phyloP scores from a whole-genome alignment of 2,329 filamentous ascomycete genomes.

The Cadophora gregata region DNA sequence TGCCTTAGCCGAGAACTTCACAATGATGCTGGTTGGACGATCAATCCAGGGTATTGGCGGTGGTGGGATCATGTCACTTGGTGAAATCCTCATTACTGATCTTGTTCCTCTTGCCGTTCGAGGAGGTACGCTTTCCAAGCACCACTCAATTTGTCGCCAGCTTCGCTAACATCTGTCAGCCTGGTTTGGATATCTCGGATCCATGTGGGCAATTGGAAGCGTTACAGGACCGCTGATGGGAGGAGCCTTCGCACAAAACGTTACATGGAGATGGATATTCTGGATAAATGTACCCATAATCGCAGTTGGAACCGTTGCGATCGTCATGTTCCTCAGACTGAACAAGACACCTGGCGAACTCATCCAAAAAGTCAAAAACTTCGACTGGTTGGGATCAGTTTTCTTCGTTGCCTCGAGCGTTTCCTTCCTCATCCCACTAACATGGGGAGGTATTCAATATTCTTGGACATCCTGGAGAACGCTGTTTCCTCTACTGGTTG shows the following conservation, averaged over 20 bases:
- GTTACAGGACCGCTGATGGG: slow-evolving; percentile 58
- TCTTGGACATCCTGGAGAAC: slow-evolving; percentile 67
- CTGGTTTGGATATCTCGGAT: slow-evolving; percentile 44
- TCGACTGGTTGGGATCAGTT: slow-evolving; percentile 68
- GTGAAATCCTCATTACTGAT: slow-evolving; percentile 54
- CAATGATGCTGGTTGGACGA: slow-evolving; percentile 47
- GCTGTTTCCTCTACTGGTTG: slow-evolving; percentile 65
- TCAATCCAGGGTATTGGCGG: slow-evolving; percentile 57
- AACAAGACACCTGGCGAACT: slow-evolving; percentile 35
- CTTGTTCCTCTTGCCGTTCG: slow-evolving; percentile 51
- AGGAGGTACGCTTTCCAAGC: slow-evolving; percentile 40
- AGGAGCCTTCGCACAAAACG: slow-evolving; percentile 58
- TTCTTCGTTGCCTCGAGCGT: slow-evolving; percentile 66
- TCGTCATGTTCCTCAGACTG: slow-evolving; percentile 40
- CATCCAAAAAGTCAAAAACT: slow-evolving; percentile 48
- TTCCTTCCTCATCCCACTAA: slow-evolving; percentile 65
- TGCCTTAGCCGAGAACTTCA: slow-evolving; percentile 47
- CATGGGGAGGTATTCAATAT: slow-evolving; percentile 69
- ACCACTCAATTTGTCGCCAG: background rate
- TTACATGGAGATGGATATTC: slow-evolving; percentile 67
- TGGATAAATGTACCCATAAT: slow-evolving; percentile 50
- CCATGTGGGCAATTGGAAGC: slow-evolving; percentile 61
- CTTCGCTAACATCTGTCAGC: slow-evolving; percentile 24
- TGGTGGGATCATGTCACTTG: slow-evolving; percentile 55
- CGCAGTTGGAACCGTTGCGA: slow-evolving; percentile 35